Conservation (phyloP, 2,329 filamentous ascomycete genomes). For the Cladophialophora psammophila region DNA sequence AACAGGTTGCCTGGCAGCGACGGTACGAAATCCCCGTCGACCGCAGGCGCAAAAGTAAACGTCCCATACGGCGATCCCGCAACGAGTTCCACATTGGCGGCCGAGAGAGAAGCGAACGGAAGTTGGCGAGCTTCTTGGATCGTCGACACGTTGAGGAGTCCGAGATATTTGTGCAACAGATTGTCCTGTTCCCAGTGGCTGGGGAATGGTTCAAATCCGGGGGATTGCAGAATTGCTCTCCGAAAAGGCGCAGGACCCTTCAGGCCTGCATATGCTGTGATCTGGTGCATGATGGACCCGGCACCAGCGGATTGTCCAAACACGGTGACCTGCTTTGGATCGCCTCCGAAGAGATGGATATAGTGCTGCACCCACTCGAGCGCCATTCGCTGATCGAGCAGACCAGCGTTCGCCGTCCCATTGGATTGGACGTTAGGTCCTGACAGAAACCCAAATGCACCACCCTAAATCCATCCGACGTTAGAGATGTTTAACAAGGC, state of each 20-base stretch:
- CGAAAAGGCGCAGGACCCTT: constrained; percentile 38
- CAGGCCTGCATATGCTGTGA: not conserved
- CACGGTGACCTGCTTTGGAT: constrained; percentile 58
- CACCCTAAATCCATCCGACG: constrained; percentile 42
- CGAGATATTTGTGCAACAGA: constrained; percentile 49
- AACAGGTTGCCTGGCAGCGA: constrained; percentile 54
- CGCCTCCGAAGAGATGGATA: constrained; percentile 63
- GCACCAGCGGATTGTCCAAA: constrained; percentile 61
- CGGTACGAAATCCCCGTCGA: constrained; percentile 60
- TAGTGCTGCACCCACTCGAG: constrained; percentile 65
- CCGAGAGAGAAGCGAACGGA: constrained; percentile 50
- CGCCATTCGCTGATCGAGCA: constrained; percentile 61
- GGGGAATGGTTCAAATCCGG: constrained; percentile 47
- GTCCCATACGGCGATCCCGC: constrained; percentile 47
- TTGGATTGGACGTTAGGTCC: constrained; percentile 51
- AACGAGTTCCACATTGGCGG: constrained; percentile 54
- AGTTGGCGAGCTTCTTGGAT: constrained; percentile 55
- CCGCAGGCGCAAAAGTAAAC: constrained; percentile 55
- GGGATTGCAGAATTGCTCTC: constrained; percentile 55
- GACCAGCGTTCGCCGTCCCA: constrained; percentile 57
- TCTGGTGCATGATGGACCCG: constrained; percentile 57
- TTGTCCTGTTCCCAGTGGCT: constrained; percentile 49
- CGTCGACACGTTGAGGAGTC: constrained; percentile 51
- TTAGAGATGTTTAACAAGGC: not conserved
- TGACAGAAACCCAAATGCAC: constrained; percentile 57